phyloP scores from a whole-genome alignment of 2,329 filamentous ascomycete species.

The Byssoonygena ceratinophila region DNA sequence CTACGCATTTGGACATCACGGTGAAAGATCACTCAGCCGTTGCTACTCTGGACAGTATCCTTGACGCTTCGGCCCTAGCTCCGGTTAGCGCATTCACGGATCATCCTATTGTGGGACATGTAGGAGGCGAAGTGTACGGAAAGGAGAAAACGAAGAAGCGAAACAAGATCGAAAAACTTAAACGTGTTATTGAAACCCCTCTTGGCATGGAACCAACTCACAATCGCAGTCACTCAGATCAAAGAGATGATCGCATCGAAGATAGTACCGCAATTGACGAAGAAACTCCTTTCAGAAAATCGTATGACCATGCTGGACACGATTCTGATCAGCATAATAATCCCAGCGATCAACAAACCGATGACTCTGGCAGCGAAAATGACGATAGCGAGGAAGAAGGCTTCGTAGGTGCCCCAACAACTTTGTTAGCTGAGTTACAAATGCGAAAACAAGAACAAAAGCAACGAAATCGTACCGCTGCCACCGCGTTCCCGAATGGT shows the following conservation, averaged over 20 bases:
- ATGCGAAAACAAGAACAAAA: conserved; percentile 82
- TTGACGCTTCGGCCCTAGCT: conserved; percentile 77
- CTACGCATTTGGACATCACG: conserved; percentile 45
- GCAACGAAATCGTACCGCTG: conserved; percentile 60
- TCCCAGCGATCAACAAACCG: conserved; percentile 15
- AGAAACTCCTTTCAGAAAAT: conserved; percentile 12
- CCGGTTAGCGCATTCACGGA: conserved; percentile 88
- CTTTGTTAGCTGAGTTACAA: conserved; percentile 82
- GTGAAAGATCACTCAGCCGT: conserved; percentile 70
- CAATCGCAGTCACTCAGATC: conserved; percentile 9
- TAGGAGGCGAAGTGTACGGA: conserved; percentile 69
- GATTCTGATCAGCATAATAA: not conserved
- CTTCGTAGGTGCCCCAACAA: conserved; percentile 68
- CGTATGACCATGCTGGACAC: conserved; percentile 17
- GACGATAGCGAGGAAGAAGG: conserved; percentile 29
- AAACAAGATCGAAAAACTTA: conserved; percentile 25
- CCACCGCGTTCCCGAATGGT: conserved; percentile 57
- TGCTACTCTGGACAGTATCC: conserved; percentile 77
- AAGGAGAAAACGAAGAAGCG: conserved; percentile 25
- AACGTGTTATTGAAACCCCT: not conserved
- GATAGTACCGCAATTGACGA: conserved; percentile 18
- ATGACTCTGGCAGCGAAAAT: conserved; percentile 19
- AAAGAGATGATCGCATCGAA: conserved; percentile 16
- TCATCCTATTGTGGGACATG: conserved; percentile 66
- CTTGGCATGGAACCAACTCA: conserved; percentile 16